These are phyloP conservation scores for Piromyces sp. DNA, from an alignment of 192 early-diverging fungal genomes.

Conservation along the genomic window DNA sequence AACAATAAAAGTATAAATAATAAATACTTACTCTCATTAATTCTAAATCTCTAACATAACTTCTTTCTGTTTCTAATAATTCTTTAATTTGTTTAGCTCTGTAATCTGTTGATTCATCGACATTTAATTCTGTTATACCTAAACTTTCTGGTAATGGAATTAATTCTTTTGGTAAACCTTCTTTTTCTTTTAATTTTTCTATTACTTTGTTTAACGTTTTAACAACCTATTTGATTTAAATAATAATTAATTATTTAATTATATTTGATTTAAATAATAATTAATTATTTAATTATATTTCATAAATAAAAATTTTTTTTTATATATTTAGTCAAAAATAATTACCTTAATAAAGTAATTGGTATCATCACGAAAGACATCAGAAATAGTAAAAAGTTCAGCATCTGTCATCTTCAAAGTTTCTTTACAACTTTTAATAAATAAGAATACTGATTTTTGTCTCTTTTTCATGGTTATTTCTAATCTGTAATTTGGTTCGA, in stretches of 20 bases:
- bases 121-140: neutral
- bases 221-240: slow-evolving; percentile 39
- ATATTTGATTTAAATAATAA: no score
- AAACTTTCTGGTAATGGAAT: neutral
- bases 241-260: no score
- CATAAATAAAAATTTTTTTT: no score
- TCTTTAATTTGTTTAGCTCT: slow-evolving; percentile 73
- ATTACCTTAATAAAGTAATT: slow-evolving; percentile 87
- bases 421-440: neutral
- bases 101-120: slow-evolving; percentile 55
- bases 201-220: slow-evolving; percentile 65
- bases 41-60: slow-evolving; percentile 78
- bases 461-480: neutral
- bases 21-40: slow-evolving; percentile 38
- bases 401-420: neutral
- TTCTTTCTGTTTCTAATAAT: slow-evolving; percentile 81
- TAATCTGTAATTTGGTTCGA: neutral
- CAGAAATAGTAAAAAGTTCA: slow-evolving; percentile 65
- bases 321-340: neutral
- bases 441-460: neutral
- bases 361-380: slow-evolving; percentile 84
- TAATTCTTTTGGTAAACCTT: slow-evolving; percentile 1
- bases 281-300: no score
- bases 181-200: slow-evolving; percentile 40
- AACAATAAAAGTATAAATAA: no score